Conservation (phyloP, 805 yeast genomes). For the Candida coleopterorum region DNA sequence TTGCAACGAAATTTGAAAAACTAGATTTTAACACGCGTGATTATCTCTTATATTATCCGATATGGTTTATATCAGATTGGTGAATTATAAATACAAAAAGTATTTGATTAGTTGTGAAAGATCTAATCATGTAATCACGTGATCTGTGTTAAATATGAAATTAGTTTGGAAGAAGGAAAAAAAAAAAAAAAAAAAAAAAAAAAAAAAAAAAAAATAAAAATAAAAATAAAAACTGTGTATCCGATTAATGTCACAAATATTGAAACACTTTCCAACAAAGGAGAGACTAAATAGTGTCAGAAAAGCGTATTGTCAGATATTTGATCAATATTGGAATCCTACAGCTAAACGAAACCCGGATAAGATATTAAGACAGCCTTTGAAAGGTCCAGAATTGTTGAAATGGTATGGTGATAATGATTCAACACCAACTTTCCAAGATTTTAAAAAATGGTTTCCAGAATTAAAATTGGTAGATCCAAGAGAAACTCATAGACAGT, state of each 20-base stretch:
- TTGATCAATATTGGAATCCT: constrained; percentile 71
- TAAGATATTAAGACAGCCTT: constrained; percentile 59
- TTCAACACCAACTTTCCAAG: constrained; percentile 59
- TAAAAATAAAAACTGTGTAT: too few species aligned
- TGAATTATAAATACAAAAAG: too few species aligned
- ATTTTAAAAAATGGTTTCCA: constrained; percentile 51
- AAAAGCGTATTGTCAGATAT: constrained; percentile 59
- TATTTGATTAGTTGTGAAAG: too few species aligned
- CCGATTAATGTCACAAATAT: constrained; percentile 15
- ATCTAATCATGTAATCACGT: too few species aligned
- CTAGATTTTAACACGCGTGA: too few species aligned
- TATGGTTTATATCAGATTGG: too few species aligned
- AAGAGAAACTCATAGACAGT: constrained; percentile 64
- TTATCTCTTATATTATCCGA: too few species aligned
- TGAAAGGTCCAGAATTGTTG: constrained; percentile 68
- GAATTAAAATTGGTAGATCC: constrained; percentile 55
- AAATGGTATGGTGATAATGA: constrained; percentile 68
- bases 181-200: constrained; percentile 1
- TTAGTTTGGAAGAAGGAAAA: neutral
- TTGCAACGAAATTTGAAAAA: too few species aligned
- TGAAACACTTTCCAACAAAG: constrained; percentile 36
- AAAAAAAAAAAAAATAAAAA: too few species aligned
- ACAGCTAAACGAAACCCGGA: constrained; percentile 63
- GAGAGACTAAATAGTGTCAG: constrained; percentile 52
- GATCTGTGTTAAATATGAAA: too few species aligned